Conservation (phyloP, 169 alveolate genomes). For the Plasmodium cynomolgi region DNA sequence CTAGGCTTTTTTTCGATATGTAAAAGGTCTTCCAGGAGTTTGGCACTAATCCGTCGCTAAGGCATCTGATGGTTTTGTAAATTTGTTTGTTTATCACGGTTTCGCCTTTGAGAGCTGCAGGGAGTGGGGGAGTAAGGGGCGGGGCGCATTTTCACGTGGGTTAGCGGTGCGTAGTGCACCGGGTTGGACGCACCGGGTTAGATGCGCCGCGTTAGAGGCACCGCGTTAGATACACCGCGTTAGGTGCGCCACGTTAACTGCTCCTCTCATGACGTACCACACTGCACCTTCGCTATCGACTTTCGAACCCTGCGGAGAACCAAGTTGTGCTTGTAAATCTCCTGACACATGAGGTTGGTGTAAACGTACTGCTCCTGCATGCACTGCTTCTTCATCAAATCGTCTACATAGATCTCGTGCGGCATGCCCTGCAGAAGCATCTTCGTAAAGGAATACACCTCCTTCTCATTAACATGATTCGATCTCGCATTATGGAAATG, state of each 20-base stretch:
- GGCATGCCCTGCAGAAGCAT: constrained; percentile 43
- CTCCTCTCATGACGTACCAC: constrained; percentile 13
- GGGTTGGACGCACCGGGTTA: not conserved
- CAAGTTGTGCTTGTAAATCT: constrained; percentile 57
- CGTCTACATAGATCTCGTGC: constrained; percentile 68
- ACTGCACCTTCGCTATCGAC: constrained; percentile 70
- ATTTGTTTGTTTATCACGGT: constrained; percentile 50
- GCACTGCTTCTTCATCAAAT: constrained; percentile 21
- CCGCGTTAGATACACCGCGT: not conserved
- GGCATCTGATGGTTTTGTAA: constrained; percentile 35
- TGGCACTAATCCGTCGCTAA: constrained; percentile 63
- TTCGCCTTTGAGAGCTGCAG: constrained; percentile 74
- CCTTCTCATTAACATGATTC: constrained; percentile 49
- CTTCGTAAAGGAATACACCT: constrained; percentile 54
- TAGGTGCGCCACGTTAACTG: not conserved
- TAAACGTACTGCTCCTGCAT: constrained; percentile 51
- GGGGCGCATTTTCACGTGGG: not conserved
- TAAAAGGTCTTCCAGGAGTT: constrained; percentile 60
- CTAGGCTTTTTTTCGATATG: constrained; percentile 39
- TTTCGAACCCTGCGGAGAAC: constrained; percentile 16
- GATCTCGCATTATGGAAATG: constrained; percentile 18
- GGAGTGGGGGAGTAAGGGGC: not conserved
- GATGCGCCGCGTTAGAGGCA: not conserved
- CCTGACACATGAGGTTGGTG: constrained; percentile 52
- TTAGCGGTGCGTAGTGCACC: not conserved